phyloP scores from a whole-genome alignment of 2,329 filamentous ascomycete species.

The Knufia petricola region DNA sequence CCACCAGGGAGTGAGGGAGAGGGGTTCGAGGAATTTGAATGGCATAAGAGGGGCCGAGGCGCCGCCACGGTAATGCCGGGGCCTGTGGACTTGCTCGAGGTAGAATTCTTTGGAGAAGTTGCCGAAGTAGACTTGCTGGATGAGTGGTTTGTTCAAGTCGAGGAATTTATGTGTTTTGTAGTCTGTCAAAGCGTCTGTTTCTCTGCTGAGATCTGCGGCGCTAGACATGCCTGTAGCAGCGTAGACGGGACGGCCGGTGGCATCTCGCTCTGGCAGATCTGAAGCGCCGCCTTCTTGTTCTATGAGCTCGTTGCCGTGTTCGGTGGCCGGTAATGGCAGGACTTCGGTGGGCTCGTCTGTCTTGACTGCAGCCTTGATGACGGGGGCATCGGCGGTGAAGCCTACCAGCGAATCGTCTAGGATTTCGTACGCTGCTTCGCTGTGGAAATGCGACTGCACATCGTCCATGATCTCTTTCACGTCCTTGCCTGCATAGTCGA shows the following conservation, averaged over 20 bases:
- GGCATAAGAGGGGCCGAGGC: slow-evolving; percentile 78
- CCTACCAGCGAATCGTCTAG: slow-evolving; percentile 79
- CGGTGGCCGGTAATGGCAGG: slow-evolving; percentile 43
- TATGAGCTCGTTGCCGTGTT: slow-evolving; percentile 40
- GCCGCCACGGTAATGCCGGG: slow-evolving; percentile 89
- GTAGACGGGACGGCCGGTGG: slow-evolving; percentile 28
- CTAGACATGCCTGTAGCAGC: slow-evolving; percentile 73
- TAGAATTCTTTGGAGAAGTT: slow-evolving; percentile 95
- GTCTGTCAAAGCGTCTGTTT: slow-evolving; percentile 67
- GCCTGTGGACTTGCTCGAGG: slow-evolving; percentile 87
- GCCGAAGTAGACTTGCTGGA: slow-evolving; percentile 79
- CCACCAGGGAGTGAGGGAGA: slow-evolving; percentile 93
- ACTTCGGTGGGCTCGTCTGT: slow-evolving; percentile 41
- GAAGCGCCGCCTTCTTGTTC: slow-evolving; percentile 34
- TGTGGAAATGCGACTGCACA: slow-evolving; percentile 70
- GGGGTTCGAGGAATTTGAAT: slow-evolving; percentile 96
- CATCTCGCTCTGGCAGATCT: slow-evolving; percentile 28
- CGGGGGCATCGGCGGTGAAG: slow-evolving; percentile 58
- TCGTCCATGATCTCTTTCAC: slow-evolving; percentile 75
- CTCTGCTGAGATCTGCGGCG: slow-evolving; percentile 74
- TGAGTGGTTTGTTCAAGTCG: slow-evolving; percentile 72
- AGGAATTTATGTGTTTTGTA: slow-evolving; percentile 91
- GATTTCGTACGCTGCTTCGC: slow-evolving; percentile 90
- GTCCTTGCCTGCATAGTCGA: slow-evolving; percentile 86
- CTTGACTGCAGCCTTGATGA: slow-evolving; percentile 41